Conservation (phyloP, 306 rosid genomes). For the Rosa persica region DNA sequence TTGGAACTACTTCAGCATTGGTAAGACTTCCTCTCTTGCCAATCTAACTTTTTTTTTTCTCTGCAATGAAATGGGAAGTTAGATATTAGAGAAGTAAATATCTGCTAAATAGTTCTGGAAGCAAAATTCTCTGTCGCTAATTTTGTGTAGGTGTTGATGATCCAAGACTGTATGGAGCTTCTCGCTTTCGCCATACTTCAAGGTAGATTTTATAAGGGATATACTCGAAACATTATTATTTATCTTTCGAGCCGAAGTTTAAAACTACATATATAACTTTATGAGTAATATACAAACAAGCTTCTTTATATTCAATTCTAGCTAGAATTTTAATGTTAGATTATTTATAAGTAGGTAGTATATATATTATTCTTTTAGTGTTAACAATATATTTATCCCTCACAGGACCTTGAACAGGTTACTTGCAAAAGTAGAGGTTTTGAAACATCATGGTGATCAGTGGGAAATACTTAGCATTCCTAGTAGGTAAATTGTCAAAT, state of each 20-base stretch:
- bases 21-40: background rate
- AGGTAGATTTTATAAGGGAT: background rate
- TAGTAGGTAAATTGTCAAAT: background rate
- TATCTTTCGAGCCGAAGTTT: too few relatives aligned
- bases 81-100: too few relatives aligned
- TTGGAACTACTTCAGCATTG: slow-evolving; percentile 12
- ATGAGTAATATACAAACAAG: too few relatives aligned
- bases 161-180: background rate
- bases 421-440: background rate
- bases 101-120: background rate
- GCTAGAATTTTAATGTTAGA: too few relatives aligned
- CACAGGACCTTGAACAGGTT: background rate
- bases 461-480: background rate
- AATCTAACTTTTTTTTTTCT: too few relatives aligned
- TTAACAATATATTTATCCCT: background rate
- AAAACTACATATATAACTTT: too few relatives aligned
- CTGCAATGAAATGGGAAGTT: background rate
- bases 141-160: background rate
- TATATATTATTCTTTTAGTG: too few relatives aligned
- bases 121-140: background rate
- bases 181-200: background rate
- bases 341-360: too few relatives aligned
- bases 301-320: too few relatives aligned
- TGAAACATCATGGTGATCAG: background rate
- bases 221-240: too few relatives aligned